These are phyloP conservation scores for Schoenoplectus triqueter DNA, from an alignment of 202 grass and related monocot genomes.

Conservation along the genomic window DNA sequence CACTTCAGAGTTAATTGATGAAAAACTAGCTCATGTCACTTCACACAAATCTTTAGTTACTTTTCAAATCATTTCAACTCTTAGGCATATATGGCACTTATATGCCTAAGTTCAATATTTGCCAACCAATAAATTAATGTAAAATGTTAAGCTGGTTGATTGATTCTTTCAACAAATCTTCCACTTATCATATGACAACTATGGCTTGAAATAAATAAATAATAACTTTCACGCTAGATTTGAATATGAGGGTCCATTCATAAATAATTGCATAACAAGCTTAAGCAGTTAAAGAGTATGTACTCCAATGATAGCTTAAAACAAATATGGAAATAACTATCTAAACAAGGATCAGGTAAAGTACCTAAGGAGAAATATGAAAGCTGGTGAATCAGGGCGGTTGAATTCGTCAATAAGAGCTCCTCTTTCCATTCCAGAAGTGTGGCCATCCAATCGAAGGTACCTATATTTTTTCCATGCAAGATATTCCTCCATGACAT, in stretches of 20 bases:
- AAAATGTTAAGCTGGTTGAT: not conserved
- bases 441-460: slow-evolving; percentile 97
- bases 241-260: not conserved
- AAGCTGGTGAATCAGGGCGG: slow-evolving; percentile 69
- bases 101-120: no score
- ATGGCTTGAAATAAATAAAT: slow-evolving; percentile 9
- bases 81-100: not conserved
- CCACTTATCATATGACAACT: not conserved
- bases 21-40: not conserved
- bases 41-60: not conserved
- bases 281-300: not conserved
- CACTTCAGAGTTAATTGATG: not conserved
- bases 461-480: slow-evolving; percentile 88
- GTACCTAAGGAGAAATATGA: slow-evolving; percentile 98
- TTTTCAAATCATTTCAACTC: slow-evolving; percentile 11
- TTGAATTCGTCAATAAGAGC: slow-evolving; percentile 95
- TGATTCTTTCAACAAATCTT: not conserved
- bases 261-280: slow-evolving; percentile 12
- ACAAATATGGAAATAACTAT: slow-evolving; percentile 9
- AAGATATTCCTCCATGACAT: slow-evolving; percentile 99
- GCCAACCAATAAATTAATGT: not conserved
- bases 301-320: slow-evolving; percentile 15
- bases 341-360: slow-evolving; percentile 33
- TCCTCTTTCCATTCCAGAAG: slow-evolving; percentile 92
- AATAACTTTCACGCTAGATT: not conserved